Conservation (phyloP, 2,329 filamentous ascomycete genomes). For the Niveomyces coronatus region DNA sequence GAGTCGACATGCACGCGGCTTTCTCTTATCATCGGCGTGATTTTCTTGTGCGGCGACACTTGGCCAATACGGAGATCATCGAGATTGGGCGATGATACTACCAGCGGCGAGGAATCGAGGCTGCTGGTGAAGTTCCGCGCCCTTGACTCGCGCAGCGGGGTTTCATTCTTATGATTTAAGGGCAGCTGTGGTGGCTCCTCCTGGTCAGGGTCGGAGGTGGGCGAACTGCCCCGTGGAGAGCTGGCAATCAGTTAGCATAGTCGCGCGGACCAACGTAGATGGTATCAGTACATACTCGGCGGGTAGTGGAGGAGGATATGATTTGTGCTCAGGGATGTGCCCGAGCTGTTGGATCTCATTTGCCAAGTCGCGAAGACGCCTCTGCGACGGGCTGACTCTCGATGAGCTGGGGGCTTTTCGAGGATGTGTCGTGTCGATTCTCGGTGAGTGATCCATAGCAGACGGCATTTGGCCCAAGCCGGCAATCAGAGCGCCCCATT, state of each 20-base stretch:
- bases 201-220: conserved; percentile 38
- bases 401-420: conserved; percentile 29
- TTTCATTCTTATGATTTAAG: conserved; percentile 43
- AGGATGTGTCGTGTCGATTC: conserved; percentile 27
- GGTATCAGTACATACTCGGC: conserved; percentile 39
- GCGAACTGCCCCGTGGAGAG: conserved; percentile 52
- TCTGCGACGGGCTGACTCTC: conserved; percentile 41
- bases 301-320: conserved; percentile 57
- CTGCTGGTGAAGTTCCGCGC: conserved; percentile 3
- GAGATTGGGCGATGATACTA: conserved; percentile 20
- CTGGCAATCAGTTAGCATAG: conserved; percentile 31
- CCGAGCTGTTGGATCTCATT: conserved; percentile 41
- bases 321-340: conserved; percentile 58
- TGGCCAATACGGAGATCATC: conserved; percentile 11
- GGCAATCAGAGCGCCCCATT: conserved; percentile 58
- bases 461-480: conserved; percentile 53
- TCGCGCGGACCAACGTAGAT: neutral
- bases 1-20: conserved; percentile 3
- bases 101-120: conserved; percentile 17
- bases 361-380: conserved; percentile 45
- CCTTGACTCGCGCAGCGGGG: conserved; percentile 20
- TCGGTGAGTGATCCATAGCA: conserved; percentile 34
- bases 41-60: conserved; percentile 20
- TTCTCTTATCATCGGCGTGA: conserved; percentile 8
- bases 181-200: conserved; percentile 61